A percentile compares a stretch with the other conserved stretches of the same genome.
Conservation (phyloP, 2,329 filamentous ascomycete genomes). For the Aureobasidium namibiae region DNA sequence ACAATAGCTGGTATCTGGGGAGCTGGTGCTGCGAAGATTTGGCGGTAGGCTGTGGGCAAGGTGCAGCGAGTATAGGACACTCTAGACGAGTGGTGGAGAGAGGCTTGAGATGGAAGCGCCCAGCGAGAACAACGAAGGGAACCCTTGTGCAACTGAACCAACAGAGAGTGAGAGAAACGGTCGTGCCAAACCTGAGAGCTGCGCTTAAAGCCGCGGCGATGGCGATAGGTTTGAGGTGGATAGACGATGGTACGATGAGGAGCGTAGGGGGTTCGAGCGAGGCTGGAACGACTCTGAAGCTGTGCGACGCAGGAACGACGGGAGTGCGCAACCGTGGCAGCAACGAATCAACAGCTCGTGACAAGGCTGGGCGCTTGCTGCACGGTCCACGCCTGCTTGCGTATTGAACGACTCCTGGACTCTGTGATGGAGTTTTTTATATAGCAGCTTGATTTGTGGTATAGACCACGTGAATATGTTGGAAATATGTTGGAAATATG, state of each 20-base stretch:
- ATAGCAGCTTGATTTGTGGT: neutral
- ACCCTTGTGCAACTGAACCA: constrained; percentile 1
- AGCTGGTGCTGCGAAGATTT: constrained; percentile 11
- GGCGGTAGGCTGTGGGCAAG: constrained; percentile 10
- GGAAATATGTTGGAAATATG: no score
- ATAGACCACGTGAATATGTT: no score
- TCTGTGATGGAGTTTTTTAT: neutral
- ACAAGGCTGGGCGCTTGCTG: neutral
- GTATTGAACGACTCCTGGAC: neutral
- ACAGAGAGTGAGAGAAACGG: constrained; percentile 7
- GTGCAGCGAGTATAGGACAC: constrained; percentile 12
- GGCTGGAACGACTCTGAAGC: neutral
- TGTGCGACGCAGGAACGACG: neutral
- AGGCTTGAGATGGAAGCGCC: neutral
- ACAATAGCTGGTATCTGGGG: constrained; percentile 10
- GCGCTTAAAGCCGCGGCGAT: neutral
- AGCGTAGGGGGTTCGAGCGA: neutral
- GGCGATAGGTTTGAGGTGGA: neutral
- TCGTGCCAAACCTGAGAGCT: constrained; percentile 10
- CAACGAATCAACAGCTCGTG: neutral
- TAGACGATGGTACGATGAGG: neutral
- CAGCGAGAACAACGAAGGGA: neutral
- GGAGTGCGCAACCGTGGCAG: neutral
- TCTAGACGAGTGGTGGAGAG: constrained; percentile 3
- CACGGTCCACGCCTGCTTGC: neutral